Base-by-base conservation (phyloP, 148 eudicot genomes). In the Fagopyrum tataricum region DNA sequence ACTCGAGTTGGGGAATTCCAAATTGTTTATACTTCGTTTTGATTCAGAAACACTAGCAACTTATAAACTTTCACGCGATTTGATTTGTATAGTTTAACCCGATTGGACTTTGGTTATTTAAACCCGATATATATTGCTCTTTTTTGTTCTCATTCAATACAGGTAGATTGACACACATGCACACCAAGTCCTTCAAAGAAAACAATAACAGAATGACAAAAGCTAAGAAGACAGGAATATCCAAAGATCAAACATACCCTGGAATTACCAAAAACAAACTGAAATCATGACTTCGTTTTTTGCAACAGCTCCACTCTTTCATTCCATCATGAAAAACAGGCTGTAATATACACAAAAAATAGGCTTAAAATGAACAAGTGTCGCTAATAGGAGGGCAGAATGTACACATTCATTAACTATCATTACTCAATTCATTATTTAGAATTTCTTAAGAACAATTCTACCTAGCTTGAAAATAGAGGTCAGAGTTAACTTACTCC, bases 261-360 rank as follows among this genome's bases (percentile, higher is more conserved):
- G 96, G 97, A 72, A 94, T 85, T 79, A 85, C 88, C 23, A 94
- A 73, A 79, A 94, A 94, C 78, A 84, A 83, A 81, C 87, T 89
- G 78, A 94, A 94, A 85, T 94, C 98, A 67, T 94, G 97, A 82
- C 98, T 94, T 82, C 82, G 84, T 83, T 86, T 79, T 90, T 89
- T 94, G 91, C 98, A 94, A 81, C 98, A 94, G 79, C 96, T 91
- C 98, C 98, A 94, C 74, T 94, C 93, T 81, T 94, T 94, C 88
- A 82, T 88, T 66, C 97, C 98, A 78, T 94, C 97, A 73, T 91
- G 98, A 82, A 94, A 94, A 78, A 85, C n/a, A 81, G 98, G 98
- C 98, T 91, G 95, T 40, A 79, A 74, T 44, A 55, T 20, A 76
- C 67, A 21, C 37, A 73, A 47, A 53, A 10, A 39, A 47, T 43